Percentiles rank a stretch among this genome's conserved stretches.
phyloP scores from a whole-genome alignment of 2,329 filamentous ascomycete species.

The Stemphylium vesicarium region DNA sequence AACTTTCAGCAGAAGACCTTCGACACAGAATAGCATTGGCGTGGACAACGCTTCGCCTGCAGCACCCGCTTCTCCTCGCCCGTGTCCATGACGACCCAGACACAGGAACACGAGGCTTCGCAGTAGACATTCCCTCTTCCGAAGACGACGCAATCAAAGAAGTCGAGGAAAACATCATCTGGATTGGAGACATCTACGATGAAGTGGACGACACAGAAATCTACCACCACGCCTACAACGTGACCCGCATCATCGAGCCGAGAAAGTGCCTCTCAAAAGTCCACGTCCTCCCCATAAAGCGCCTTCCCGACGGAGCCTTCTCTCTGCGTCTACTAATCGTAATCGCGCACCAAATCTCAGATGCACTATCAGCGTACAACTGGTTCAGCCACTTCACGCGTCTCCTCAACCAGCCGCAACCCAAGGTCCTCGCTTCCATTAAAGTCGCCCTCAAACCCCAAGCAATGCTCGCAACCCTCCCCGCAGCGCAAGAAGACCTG shows the following conservation, averaged over 20 bases:
- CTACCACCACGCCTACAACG: slow-evolving; percentile 53
- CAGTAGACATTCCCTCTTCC: slow-evolving; percentile 39
- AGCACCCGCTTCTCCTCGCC: slow-evolving; percentile 50
- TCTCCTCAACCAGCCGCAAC: slow-evolving; percentile 27
- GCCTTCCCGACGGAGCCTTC: slow-evolving; percentile 30
- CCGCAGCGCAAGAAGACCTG: slow-evolving; percentile 55
- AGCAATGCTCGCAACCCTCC: slow-evolving; percentile 41
- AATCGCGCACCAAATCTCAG: slow-evolving; percentile 55
- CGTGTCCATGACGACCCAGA: slow-evolving; percentile 29
- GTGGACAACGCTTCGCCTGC: slow-evolving; percentile 49
- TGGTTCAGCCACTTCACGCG: slow-evolving; percentile 52
- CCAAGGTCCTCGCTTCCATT: slow-evolving; percentile 18
- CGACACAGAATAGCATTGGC: slow-evolving; percentile 47
- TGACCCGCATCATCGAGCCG: slow-evolving; percentile 49
- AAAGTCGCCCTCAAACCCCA: not conserved
- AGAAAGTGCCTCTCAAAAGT: slow-evolving; percentile 46
- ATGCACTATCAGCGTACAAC: slow-evolving; percentile 51
- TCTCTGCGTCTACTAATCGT: slow-evolving; percentile 48
- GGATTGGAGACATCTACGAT: slow-evolving; percentile 48
- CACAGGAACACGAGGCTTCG: slow-evolving; percentile 37
- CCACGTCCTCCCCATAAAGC: slow-evolving; percentile 47
- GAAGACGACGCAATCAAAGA: slow-evolving; percentile 39
- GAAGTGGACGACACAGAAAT: slow-evolving; percentile 46
- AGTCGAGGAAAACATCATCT: slow-evolving; percentile 42
- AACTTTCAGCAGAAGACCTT: slow-evolving; percentile 36